Evolutionary conservation across 2,329 filamentous ascomycete genomes (phyloP).

Genomic region (Aspergillus quadricinctus): DNA sequence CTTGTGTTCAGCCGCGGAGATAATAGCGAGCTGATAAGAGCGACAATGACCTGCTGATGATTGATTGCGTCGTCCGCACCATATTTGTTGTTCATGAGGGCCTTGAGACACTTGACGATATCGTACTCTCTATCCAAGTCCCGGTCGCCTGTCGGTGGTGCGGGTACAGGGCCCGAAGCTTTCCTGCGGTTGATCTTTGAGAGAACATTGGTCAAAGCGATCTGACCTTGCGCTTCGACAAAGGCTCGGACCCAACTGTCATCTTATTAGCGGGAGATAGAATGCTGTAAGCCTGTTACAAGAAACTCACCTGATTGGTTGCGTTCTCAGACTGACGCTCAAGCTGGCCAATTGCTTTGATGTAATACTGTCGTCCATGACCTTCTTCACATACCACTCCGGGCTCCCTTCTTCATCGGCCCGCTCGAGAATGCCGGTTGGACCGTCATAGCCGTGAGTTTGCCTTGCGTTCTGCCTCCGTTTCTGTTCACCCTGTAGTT

Average conservation of each 20-base stretch:
- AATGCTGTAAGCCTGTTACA: neutral
- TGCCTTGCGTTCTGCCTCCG: conserved; percentile 68
- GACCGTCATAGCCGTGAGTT: conserved; percentile 62
- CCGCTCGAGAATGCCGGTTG: conserved; percentile 65
- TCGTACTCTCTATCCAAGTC: conserved; percentile 91
- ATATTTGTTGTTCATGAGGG: conserved; percentile 98
- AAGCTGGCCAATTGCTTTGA: conserved; percentile 87
- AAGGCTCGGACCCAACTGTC: conserved; percentile 85
- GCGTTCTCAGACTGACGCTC: conserved; percentile 89
- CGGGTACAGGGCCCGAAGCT: conserved; percentile 65
- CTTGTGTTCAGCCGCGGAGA: conserved; percentile 86
- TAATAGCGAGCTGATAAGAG: conserved; percentile 79
- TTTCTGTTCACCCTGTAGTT: conserved; percentile 93
- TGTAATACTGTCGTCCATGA: conserved; percentile 93
- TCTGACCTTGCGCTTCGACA: conserved; percentile 94
- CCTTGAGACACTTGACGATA: conserved; percentile 95
- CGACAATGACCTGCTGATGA: conserved; percentile 85
- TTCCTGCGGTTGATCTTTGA: conserved; percentile 90
- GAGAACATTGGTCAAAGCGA: conserved; percentile 89
- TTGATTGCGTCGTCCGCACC: conserved; percentile 90
- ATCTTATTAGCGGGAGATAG: conserved; percentile 4
- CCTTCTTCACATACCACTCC: conserved; percentile 95
- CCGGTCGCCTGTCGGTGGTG: conserved; percentile 62
- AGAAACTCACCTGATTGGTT: conserved; percentile 68
- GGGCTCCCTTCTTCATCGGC: conserved; percentile 94